Base-by-base conservation (phyloP, 495 filamentous ascomycete genomes). In the Penicillium flavigenum region DNA sequence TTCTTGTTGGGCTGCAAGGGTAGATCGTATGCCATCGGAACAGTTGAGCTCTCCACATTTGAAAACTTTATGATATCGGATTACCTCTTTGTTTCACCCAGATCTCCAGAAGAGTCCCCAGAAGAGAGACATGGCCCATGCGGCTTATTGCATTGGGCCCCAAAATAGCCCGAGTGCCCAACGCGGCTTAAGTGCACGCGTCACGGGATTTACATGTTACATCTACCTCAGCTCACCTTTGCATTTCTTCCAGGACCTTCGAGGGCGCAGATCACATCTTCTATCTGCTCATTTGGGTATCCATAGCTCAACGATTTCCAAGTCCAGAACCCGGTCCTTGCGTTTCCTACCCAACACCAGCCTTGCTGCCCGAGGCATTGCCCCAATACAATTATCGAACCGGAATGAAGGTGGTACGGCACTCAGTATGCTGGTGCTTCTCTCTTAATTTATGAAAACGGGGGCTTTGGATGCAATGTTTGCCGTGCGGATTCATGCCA, bases 361-460 rank as follows among this genome's bases (percentile, higher is more conserved):
- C 57, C 62, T 70, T 71, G 73, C 70, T 72, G 74, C 74, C 73
- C 70, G 68, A 76, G 64, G 43, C 56, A 27, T 27, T 54, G 20
- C 47, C 51, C 29, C 32, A 29, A 39, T 17, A 41, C 16, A 27
- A 57, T 54, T 45, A 46, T 57, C 42, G 36, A 56, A 65, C 62
- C 60, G 47, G 20, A 45, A 48, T 64, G 20, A 43, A 27, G 51
- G 56, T 68, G 53, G 58, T 56, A 50, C 24, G 19, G 49, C 36
- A 26, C 1, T 19, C 53, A 26, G 51, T 5, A 22, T 29, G 32
- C 47, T 59, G 22, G 56, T 24, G 32, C 27, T 38, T 47, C 29
- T 16, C 45, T 47, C 38, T 26, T 45, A 26, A 39, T 47, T 19
- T 38, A 45, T 63, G 62, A 65, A 61, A 57, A 68, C 60, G 49